Evolutionary conservation across 1,139 yeast genomes (phyloP).

Genomic region (Suhomyces bokatorum): DNA sequence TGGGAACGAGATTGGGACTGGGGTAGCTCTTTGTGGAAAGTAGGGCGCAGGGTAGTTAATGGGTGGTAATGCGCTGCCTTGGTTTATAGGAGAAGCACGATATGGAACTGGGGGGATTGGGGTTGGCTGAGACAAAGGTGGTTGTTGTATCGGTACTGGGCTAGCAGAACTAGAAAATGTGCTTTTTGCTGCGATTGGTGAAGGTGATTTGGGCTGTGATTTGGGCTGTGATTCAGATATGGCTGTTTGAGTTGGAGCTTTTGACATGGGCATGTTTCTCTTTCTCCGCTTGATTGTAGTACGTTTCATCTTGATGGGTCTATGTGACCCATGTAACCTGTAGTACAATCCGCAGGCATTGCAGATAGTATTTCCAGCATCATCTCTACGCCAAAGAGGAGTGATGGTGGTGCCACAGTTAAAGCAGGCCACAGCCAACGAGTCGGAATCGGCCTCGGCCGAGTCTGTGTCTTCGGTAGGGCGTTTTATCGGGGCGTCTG

Average conservation of each 20-base stretch:
- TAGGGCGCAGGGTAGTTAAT: slow-evolving; percentile 5
- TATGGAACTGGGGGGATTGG: background rate
- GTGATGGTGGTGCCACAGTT: slow-evolving; percentile 85
- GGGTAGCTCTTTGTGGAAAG: slow-evolving; percentile 5
- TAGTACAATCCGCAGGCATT: slow-evolving; percentile 87
- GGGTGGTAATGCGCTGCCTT: slow-evolving; percentile 6
- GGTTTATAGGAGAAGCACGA: slow-evolving; percentile 3
- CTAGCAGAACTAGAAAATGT: background rate
- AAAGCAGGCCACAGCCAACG: slow-evolving; percentile 70
- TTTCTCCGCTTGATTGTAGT: slow-evolving; percentile 74
- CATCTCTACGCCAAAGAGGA: slow-evolving; percentile 86
- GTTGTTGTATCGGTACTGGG: background rate
- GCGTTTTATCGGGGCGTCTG: background rate
- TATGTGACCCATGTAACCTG: slow-evolving; percentile 71
- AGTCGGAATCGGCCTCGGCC: slow-evolving; percentile 29
- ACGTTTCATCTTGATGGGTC: slow-evolving; percentile 77
- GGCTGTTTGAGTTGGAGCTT: slow-evolving; percentile 1
- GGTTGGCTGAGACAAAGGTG: background rate
- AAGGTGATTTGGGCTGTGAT: background rate
- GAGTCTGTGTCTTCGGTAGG: slow-evolving; percentile 9
- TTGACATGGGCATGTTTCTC: slow-evolving; percentile 34
- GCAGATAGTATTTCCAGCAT: slow-evolving; percentile 77
- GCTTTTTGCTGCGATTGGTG: background rate
- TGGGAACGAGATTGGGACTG: slow-evolving; percentile 7
- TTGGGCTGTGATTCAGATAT: slow-evolving; percentile 1